Conservation (phyloP, 495 filamentous ascomycete genomes). For the Daldinia grandis region DNA sequence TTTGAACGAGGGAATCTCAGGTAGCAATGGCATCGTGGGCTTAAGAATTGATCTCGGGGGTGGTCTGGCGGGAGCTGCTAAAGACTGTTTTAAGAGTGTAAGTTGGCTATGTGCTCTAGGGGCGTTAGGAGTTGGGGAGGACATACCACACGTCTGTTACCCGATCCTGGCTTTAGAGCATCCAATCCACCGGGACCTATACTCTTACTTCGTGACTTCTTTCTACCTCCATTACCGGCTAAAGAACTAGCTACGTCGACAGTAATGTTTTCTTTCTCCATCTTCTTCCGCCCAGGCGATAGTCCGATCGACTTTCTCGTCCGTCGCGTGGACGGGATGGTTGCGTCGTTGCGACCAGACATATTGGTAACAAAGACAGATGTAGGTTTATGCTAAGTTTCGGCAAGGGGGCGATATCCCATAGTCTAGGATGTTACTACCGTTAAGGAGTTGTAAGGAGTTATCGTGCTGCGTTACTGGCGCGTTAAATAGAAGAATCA, state of each 20-base stretch:
- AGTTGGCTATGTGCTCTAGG: constrained; percentile 19
- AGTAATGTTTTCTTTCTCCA: constrained; percentile 79
- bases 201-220: constrained; percentile 92
- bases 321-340: constrained; percentile 64
- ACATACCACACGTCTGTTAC: constrained; percentile 81
- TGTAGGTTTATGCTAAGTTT: constrained; percentile 1
- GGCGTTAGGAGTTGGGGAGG: constrained; percentile 26
- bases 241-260: constrained; percentile 60
- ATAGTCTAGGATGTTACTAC: constrained; percentile 7
- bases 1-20: constrained; percentile 64
- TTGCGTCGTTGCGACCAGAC: constrained; percentile 56
- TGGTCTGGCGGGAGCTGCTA: constrained; percentile 54
- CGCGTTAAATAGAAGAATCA: background rate
- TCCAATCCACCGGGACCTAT: constrained; percentile 91
- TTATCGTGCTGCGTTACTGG: background rate
- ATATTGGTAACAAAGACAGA: constrained; percentile 46
- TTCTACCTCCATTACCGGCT: constrained; percentile 56
- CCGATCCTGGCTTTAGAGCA: constrained; percentile 76
- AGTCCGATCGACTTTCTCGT: constrained; percentile 82
- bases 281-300: constrained; percentile 59
- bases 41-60: constrained; percentile 83
- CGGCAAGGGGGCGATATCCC: constrained; percentile 1
- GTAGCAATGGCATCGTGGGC: constrained; percentile 74
- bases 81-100: constrained; percentile 51
- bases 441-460: background rate